Percentiles rank a stretch among this genome's conserved stretches.
phyloP scores from a whole-genome alignment of 768 basidiomycete species.

The Tylopilus cervinicoccineus region DNA sequence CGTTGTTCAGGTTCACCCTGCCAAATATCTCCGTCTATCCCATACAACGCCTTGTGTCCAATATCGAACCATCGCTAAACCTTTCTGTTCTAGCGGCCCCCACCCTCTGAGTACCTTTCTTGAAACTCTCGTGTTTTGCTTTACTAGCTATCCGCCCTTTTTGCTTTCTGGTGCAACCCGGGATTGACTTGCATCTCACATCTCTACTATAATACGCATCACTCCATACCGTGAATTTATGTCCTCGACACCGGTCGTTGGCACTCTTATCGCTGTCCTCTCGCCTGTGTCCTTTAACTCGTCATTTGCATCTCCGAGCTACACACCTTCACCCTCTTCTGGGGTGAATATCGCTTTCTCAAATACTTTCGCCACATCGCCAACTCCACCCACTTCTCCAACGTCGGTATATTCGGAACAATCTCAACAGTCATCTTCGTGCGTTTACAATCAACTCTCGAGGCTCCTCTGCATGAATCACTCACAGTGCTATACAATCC shows the following conservation, averaged over 20 bases:
- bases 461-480: conserved; percentile 13
- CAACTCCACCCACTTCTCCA: conserved; percentile 12
- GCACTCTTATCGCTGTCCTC: conserved; percentile 7
- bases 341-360: conserved; percentile 16
- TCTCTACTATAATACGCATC: conserved; percentile 4
- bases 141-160: conserved; percentile 2
- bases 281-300: conserved; percentile 9
- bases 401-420: conserved; percentile 10
- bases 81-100: not conserved
- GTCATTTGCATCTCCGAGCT: conserved; percentile 5
- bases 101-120: not conserved
- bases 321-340: conserved; percentile 7
- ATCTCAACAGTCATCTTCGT: conserved; percentile 18
- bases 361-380: conserved; percentile 18
- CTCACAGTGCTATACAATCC: conserved; percentile 11
- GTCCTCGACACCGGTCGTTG: conserved; percentile 18
- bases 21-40: not conserved
- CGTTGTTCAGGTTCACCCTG: not conserved
- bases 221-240: conserved; percentile 14
- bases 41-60: not conserved
- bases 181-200: conserved; percentile 10
- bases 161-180: conserved; percentile 1
- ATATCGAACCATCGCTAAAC: conserved; percentile 1
- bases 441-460: conserved; percentile 14
- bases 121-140: conserved; percentile 5